A percentile compares a stretch with the other conserved stretches of the same genome.
These are phyloP conservation scores for Oryza coarctata DNA, from an alignment of 176 grass and related monocot species.

Conservation along the genomic window DNA sequence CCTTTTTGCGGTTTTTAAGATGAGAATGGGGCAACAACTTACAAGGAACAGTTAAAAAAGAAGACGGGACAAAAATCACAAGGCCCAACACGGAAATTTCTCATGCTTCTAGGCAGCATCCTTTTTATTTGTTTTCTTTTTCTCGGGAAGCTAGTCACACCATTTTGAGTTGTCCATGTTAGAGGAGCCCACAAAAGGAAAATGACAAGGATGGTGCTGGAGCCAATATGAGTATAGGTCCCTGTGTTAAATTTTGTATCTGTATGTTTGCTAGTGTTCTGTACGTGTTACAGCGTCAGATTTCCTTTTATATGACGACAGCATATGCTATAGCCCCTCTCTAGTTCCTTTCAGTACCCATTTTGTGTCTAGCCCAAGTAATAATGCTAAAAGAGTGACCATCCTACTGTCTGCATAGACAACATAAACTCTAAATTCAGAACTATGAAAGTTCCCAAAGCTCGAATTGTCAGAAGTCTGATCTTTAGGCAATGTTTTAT, in stretches of 20 bases:
- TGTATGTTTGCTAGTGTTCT: conserved; percentile 19
- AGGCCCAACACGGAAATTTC: conserved; percentile 47
- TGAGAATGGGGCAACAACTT: conserved; percentile 32
- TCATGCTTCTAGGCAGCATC: conserved; percentile 48
- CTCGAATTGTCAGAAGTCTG: conserved; percentile 10
- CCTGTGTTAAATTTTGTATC: conserved; percentile 33
- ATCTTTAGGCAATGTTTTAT: neutral
- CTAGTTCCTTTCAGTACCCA: conserved; percentile 12
- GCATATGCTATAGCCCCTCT: conserved; percentile 7
- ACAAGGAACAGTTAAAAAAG: conserved; percentile 31
- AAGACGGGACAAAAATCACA: conserved; percentile 43
- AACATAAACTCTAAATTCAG: conserved; percentile 31
- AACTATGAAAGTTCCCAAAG: neutral
- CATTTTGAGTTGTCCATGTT: conserved; percentile 53
- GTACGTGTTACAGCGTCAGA: neutral
- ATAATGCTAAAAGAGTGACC: conserved; percentile 12
- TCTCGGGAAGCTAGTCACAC: conserved; percentile 42
- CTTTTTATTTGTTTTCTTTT: conserved; percentile 34
- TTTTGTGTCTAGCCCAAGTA: neutral
- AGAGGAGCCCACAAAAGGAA: conserved; percentile 55
- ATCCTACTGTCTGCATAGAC: neutral
- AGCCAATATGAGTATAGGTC: conserved; percentile 25
- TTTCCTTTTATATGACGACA: neutral
- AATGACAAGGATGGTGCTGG: conserved; percentile 32
- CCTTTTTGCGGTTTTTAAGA: conserved; percentile 49